Evolutionary conservation across 106 monocot genomes (phyloP), one percentile per base, ranked within the genome.

Genomic region (Dendrobium catenatum): DNA sequence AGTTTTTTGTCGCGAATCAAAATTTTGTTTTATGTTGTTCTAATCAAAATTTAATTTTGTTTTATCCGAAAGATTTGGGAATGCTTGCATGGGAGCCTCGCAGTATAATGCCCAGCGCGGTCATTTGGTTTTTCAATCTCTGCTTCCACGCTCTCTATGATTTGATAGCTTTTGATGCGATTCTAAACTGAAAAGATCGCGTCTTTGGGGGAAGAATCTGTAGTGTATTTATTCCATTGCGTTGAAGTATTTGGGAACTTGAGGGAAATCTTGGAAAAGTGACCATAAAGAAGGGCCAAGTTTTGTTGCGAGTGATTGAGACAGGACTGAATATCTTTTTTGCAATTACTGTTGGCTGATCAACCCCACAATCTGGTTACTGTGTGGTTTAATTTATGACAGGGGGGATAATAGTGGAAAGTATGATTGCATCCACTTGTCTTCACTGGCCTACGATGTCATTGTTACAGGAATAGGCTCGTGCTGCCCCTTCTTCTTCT

Each of bases 341-440:
- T 61, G 19, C 61, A 11, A 70, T 70, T 70, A 70, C 7, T 31
- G 13, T 37, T 70, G 70, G 16, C 33, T 37, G 37, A 16, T 70
- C 70, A 70, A 70, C 40, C 22, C 33, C 33, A 37, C 31, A 37
- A 70, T 70, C 24, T 33, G 70, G 15, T 16, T 70, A 33, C 70
- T 70, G 70, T 70, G 33, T 70, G 33, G 33, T 70, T 70, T 29
- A 70, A 70, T 66, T 11, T 33, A 10, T 9, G 37, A 37, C 70
- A 33, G 70, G 13, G 70, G 16, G 3, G 37, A 70, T 8, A 70
- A 16, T 11, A 70, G 70, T 70, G 37, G 4, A 13, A 4, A 4
- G 70, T 37, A 70, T 70, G 70, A 70, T 70, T 70, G 37, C 31
- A 70, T 70, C 70, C 24, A 33, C 70, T 29, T 70, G 70, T 16